Percentiles rank a stretch among this genome's conserved stretches.
Conservation (phyloP, 768 basidiomycete species). For the Gloeopeniophorella convolvens region DNA sequence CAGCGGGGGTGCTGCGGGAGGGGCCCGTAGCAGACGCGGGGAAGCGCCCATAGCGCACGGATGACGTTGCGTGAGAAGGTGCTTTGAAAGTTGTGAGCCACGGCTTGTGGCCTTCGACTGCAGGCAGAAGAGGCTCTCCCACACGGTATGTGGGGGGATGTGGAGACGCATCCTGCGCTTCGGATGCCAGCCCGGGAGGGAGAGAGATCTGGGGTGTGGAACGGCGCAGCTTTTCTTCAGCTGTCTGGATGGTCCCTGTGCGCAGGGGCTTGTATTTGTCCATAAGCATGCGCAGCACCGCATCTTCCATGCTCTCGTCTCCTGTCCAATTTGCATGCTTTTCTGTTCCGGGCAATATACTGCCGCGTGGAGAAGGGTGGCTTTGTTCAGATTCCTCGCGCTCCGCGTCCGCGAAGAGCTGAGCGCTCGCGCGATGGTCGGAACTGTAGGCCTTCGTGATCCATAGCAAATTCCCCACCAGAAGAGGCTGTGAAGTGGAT, state of each 20-base stretch:
- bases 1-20: constrained; percentile 4
- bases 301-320: constrained; percentile 63
- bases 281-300: constrained; percentile 76
- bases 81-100: constrained; percentile 66
- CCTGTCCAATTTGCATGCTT: constrained; percentile 70
- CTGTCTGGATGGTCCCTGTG: constrained; percentile 48
- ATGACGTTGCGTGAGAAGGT: constrained; percentile 47
- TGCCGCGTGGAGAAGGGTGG: constrained; percentile 8
- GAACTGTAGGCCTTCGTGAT: not conserved
- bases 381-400: constrained; percentile 41
- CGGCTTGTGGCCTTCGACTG: constrained; percentile 51
- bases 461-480: constrained; percentile 1
- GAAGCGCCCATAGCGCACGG: constrained; percentile 47
- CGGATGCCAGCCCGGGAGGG: not conserved
- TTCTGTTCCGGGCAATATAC: constrained; percentile 30
- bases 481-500: not conserved
- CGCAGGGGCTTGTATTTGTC: constrained; percentile 83
- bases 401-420: constrained; percentile 61
- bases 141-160: constrained; percentile 23
- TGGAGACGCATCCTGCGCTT: not conserved
- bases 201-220: constrained; percentile 13
- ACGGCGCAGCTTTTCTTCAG: constrained; percentile 60
- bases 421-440: constrained; percentile 41
- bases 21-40: constrained; percentile 22
- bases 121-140: constrained; percentile 46